Evolutionary conservation across 2,329 filamentous ascomycete species (phyloP).

Genomic region (Pezicula neosporulosa): DNA sequence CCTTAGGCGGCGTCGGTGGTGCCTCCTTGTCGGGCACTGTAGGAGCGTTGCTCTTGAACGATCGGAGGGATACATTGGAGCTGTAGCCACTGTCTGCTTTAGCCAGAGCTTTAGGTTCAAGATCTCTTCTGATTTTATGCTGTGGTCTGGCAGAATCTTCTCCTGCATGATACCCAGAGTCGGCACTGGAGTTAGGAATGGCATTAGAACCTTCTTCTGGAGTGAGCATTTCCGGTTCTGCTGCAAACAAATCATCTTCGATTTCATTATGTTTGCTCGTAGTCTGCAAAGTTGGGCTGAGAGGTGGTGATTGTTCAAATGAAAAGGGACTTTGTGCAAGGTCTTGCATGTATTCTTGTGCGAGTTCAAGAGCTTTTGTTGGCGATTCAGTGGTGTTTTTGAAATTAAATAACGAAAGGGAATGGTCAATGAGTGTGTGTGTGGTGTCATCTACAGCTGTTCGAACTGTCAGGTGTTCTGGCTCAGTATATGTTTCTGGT

Average conservation of each 20-base stretch:
- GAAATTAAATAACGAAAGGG: conserved; percentile 17
- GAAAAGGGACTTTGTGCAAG: conserved; percentile 31
- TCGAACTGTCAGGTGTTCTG: conserved; percentile 11
- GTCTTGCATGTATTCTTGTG: conserved; percentile 20
- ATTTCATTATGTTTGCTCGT: conserved; percentile 46
- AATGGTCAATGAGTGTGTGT: conserved; percentile 9
- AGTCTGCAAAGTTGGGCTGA: conserved; percentile 34
- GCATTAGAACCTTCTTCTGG: conserved; percentile 1
- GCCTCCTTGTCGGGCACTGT: conserved; percentile 10
- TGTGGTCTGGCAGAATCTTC: conserved; percentile 3
- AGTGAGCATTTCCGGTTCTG: conserved; percentile 17
- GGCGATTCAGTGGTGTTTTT: conserved; percentile 10
- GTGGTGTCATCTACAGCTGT: conserved; percentile 1
- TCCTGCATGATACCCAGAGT: conserved; percentile 18
- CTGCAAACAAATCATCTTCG: conserved; percentile 44
- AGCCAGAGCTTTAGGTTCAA: conserved; percentile 37
- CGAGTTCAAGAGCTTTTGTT: conserved; percentile 16
- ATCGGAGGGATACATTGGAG: conserved; percentile 55
- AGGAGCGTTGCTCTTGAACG: conserved; percentile 32
- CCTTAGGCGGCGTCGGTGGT: conserved; percentile 13
- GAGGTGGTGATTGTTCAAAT: conserved; percentile 26
- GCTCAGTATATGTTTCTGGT: conserved; percentile 1
- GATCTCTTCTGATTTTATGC: conserved; percentile 8
- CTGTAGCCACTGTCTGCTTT: conserved; percentile 61
- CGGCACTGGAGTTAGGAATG: conserved; percentile 14